phyloP scores from a whole-genome alignment of 2,329 filamentous ascomycete species.

The Trichoderma sp. region DNA sequence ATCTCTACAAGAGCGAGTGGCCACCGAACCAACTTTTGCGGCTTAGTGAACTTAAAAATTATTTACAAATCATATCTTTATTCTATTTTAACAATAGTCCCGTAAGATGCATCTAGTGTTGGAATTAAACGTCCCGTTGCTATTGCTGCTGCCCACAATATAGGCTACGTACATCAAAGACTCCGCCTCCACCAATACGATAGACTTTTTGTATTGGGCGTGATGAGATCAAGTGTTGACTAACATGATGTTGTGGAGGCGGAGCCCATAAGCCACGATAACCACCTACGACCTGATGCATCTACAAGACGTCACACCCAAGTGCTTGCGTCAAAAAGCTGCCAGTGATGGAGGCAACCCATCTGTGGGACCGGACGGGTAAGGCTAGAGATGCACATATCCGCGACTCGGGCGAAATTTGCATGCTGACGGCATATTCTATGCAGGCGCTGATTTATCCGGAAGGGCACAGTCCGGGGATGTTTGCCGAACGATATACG shows the following conservation, averaged over 20 bases:
- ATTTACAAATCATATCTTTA: background rate
- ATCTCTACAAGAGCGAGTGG: background rate
- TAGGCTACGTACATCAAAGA: background rate
- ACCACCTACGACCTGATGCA: background rate
- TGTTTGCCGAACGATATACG: background rate
- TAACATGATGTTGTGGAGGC: background rate
- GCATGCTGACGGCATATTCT: constrained; percentile 9
- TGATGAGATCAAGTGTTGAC: background rate
- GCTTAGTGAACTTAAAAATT: background rate
- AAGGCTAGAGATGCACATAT: constrained; percentile 9
- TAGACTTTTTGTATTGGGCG: background rate
- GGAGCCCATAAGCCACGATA: background rate
- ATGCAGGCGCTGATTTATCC: background rate
- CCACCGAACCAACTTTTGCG: background rate
- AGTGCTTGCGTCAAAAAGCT: background rate
- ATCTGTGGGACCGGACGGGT: constrained; percentile 6
- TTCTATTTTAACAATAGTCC: background rate
- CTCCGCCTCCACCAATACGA: background rate
- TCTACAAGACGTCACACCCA: background rate
- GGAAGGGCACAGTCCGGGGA: background rate
- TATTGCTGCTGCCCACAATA: background rate
- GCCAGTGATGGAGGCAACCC: background rate
- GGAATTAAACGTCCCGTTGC: background rate
- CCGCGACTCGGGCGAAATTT: background rate
- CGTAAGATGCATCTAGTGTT: background rate